Percentiles rank a stretch among this genome's conserved stretches.
phyloP scores from a whole-genome alignment of 2,329 filamentous ascomycete genomes.

The Trichophyton schoenleinii region DNA sequence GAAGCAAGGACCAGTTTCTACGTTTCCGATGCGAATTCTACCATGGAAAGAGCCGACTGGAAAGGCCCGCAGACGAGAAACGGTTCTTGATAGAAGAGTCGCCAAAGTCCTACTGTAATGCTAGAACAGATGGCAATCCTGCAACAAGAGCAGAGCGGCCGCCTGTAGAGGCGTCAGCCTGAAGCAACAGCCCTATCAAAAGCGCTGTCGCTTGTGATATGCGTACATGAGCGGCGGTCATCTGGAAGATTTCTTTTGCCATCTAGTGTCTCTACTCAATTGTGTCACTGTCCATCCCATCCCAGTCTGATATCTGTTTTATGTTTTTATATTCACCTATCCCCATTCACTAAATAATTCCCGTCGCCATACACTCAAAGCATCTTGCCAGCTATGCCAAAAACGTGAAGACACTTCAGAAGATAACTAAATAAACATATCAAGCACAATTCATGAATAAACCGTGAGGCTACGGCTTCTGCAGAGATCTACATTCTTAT shows the following conservation, averaged over 20 bases:
- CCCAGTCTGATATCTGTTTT: neutral
- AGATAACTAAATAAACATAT: neutral
- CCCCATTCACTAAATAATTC: neutral
- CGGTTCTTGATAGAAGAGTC: constrained; percentile 31
- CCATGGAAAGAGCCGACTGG: constrained; percentile 32
- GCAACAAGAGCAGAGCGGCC: neutral
- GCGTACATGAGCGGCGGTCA: neutral
- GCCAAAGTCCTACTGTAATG: constrained; percentile 19
- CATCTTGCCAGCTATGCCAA: neutral
- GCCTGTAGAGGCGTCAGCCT: neutral
- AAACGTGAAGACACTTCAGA: neutral
- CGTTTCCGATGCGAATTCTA: constrained; percentile 36
- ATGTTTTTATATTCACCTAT: neutral
- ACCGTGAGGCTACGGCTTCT: neutral
- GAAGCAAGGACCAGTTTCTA: constrained; percentile 32
- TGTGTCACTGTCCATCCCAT: neutral
- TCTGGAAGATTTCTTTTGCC: neutral
- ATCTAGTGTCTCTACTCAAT: neutral
- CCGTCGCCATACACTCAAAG: neutral
- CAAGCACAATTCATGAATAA: neutral
- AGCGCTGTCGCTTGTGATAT: neutral
- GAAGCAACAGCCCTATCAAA: neutral
- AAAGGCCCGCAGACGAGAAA: constrained; percentile 30
- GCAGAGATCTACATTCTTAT: neutral
- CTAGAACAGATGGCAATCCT: neutral